A percentile compares a stretch with the other conserved stretches of the same genome.
Evolutionary conservation across 2,329 filamentous ascomycete species (phyloP).

Genomic region (Tolypocladium cylindrosporum): DNA sequence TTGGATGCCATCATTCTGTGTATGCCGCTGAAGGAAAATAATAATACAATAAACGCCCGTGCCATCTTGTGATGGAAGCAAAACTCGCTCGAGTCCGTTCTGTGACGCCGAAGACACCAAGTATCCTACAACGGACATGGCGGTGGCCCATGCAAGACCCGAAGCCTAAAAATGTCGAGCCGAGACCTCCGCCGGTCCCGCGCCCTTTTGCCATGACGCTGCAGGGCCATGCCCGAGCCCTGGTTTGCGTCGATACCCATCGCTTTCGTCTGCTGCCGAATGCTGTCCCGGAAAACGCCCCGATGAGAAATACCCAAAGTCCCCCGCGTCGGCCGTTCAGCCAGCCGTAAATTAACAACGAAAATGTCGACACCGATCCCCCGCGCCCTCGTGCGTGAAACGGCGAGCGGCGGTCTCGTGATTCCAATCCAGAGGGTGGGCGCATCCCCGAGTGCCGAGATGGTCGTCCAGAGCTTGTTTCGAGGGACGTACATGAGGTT

Average conservation of each 20-base stretch:
- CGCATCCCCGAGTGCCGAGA: neutral
- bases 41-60: neutral
- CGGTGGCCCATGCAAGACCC: neutral
- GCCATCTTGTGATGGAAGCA: neutral
- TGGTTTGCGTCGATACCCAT: neutral
- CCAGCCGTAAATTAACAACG: neutral
- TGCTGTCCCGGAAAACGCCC: neutral
- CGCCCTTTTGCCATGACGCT: neutral
- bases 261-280: neutral
- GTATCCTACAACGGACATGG: neutral
- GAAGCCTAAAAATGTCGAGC: neutral
- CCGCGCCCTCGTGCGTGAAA: neutral
- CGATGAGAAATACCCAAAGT: neutral
- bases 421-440: neutral
- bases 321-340: neutral
- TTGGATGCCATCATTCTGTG: neutral
- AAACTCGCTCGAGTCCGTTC: neutral
- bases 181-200: neutral
- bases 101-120: neutral
- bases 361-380: neutral
- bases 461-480: neutral
- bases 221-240: neutral
- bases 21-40: neutral
- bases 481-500: neutral
- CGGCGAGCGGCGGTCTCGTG: neutral